Base-by-base conservation (phyloP, 2,329 filamentous ascomycete genomes). In the Xylaria sp. region DNA sequence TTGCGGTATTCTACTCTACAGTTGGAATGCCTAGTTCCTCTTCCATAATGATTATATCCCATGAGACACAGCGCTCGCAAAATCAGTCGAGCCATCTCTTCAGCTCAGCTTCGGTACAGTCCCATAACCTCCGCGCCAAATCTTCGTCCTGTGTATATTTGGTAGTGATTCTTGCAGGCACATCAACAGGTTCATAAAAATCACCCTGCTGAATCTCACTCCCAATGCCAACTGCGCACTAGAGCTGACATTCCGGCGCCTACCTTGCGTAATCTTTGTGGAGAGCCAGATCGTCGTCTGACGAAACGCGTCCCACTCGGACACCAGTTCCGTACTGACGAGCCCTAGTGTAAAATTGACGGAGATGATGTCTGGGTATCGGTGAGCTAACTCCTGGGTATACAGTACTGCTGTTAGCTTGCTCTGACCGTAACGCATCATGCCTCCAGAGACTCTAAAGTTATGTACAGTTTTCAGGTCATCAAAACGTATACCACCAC, bases 361-460 rank as follows among this genome's bases (percentile, higher is more conserved):
- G 2, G 52, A 54, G 15, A 50, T 51, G 14, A 65, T 47, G 11
- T 23, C 19, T 11, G 61, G 68, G 23, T 67, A 63, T 2, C 50
- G 62, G 3, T 43, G 57, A 5, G 67, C 68, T 15, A 67, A 53
- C 42, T 69, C 65, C 8, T 46, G 46, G 7, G 59, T 54, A 12
- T 59, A 64, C 12, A 68, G 40, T 15, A 68, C 54, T 37, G 67
- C 67, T 5, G 68, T 64, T 23, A 69, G 33, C 51, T 70, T 70
- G 40, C 61, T 64, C n/a, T 67, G 63, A 17, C 60, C 63, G 31
- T 70, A 68, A 1, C 59, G 49, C 21, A 50, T n/a, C 42, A 54
- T 53, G 43, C 45, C 58, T 25, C 37, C 55, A 17, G 49, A 31
- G 4, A 63, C 17, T 2, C 57, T 45, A n/a, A 49, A 40, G 14